Percentiles rank a stretch among this genome's conserved stretches.
phyloP scores from a whole-genome alignment of 352 stramenopile genomes.

The Globisporangium spinosum region DNA sequence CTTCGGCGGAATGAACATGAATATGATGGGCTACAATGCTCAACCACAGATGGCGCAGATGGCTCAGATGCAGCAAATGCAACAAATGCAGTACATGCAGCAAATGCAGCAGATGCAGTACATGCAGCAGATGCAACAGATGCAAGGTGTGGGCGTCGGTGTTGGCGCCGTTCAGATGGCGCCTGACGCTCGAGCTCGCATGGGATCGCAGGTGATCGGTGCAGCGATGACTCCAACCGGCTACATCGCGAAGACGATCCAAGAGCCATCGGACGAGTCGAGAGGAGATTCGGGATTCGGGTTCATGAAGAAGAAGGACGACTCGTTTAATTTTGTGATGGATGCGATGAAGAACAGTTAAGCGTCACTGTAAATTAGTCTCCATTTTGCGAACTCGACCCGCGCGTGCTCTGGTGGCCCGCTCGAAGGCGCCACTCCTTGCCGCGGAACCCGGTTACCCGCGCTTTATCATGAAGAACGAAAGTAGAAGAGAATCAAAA shows the following conservation, averaged over 20 bases:
- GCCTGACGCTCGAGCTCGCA: constrained; percentile 20
- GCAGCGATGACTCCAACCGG: constrained; percentile 79
- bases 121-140: constrained; percentile 76
- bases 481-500: constrained; percentile 6
- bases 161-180: constrained; percentile 27
- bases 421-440: constrained; percentile 1
- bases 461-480: constrained; percentile 5
- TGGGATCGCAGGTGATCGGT: constrained; percentile 75
- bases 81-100: constrained; percentile 67
- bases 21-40: constrained; percentile 62
- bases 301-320: constrained; percentile 87
- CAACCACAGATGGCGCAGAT: constrained; percentile 43
- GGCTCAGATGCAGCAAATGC: constrained; percentile 46
- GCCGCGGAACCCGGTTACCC: not conserved
- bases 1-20: constrained; percentile 51
- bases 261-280: constrained; percentile 62
- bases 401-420: not conserved
- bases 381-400: constrained; percentile 16
- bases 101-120: constrained; percentile 69
- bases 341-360: constrained; percentile 88
- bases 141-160: constrained; percentile 40
- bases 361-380: constrained; percentile 56
- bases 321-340: constrained; percentile 89
- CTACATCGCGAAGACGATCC: constrained; percentile 88
- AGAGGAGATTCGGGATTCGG: constrained; percentile 67